Evolutionary conservation across 2,329 filamentous ascomycete species (phyloP), one percentile per base, ranked within the genome.

Genomic region (Aspergillus brunneoviolaceus): DNA sequence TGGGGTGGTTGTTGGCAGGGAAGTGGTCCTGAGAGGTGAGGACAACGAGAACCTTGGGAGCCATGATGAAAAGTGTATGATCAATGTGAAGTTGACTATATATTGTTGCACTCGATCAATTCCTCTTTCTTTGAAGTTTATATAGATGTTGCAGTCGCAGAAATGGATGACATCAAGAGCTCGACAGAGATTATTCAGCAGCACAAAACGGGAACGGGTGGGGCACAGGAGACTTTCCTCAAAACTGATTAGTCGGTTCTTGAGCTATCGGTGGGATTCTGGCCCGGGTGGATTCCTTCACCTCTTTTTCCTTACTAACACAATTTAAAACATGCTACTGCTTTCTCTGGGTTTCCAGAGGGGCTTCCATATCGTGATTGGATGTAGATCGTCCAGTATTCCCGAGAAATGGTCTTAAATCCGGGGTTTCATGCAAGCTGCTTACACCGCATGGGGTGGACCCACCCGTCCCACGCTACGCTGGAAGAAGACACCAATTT

Each of bases 31-130:
- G 81, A 61, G 87, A 90, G 64, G 87, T 89, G 63, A 91, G 84
- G 60, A 91, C 85, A 74, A 91, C 78, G 77, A 91, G 87, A 63
- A 91, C 78, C 73, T 88, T 89, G 35, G 81, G 81, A 11, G 72
- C 60, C 71, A 73, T 73, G 58, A 29, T 69, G 19, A 4, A 45
- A 5, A 23, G 16, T 54, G 33, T 35, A 16, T 45, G 16, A 3
- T 19, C 1, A 10, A 7, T 19, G 6, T 5, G 16, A n/a, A 45
- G 5, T 45, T n/a, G 39, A 9, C 16, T 16, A 45, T 51, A 50
- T 39, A 2, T 35, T 4, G 33, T 12, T 12, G 33, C 14, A 16
- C 12, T 35, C 33, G 33, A 35, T 35, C 33, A 35, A 12, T 35
- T 5, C 12, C 12, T 12, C 11, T 4, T 21, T 14, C n/a, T 39